These are phyloP conservation scores for Mucor saturninus DNA, from an alignment of 371 early-diverging fungal genomes.

Conservation along the genomic window DNA sequence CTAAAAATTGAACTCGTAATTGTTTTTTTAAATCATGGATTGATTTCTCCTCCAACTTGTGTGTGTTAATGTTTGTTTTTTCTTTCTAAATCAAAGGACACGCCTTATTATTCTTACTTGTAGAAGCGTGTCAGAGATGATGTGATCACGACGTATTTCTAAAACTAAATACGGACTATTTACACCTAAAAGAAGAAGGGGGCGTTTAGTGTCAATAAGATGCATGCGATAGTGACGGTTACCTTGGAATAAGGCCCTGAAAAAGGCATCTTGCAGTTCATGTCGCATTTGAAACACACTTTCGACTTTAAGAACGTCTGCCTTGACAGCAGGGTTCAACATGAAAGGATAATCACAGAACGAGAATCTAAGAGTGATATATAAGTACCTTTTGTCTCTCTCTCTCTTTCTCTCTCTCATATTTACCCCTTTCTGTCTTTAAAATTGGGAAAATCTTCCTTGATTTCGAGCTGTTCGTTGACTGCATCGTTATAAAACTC, in stretches of 20 bases:
- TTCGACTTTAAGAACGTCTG: slow-evolving; percentile 82
- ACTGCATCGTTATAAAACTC: slow-evolving; percentile 78
- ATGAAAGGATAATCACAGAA: slow-evolving; percentile 84
- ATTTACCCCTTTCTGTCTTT: slow-evolving; percentile 68
- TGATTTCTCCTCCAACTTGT: slow-evolving; percentile 71
- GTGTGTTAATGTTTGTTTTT: background rate
- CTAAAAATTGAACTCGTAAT: slow-evolving; percentile 88
- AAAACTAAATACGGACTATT: slow-evolving; percentile 87
- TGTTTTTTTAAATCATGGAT: slow-evolving; percentile 87
- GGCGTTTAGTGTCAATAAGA: background rate
- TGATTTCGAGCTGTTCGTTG: slow-evolving; percentile 79
- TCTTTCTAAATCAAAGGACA: background rate
- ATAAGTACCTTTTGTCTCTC: background rate
- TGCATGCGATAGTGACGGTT: background rate
- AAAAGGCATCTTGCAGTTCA: slow-evolving; percentile 76
- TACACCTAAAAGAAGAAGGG: slow-evolving; percentile 53
- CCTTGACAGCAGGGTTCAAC: slow-evolving; percentile 78
- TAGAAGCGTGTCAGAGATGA: slow-evolving; percentile 78
- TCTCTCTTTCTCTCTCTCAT: background rate
- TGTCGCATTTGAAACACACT: slow-evolving; percentile 81
- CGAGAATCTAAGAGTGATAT: slow-evolving; percentile 55
- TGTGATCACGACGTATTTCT: slow-evolving; percentile 77
- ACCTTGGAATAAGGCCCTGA: slow-evolving; percentile 83
- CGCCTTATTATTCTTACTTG: slow-evolving; percentile 42
- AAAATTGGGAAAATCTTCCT: slow-evolving; percentile 82